Conservation (phyloP, 805 yeast species). For the Citeromyces nyonsensis region DNA sequence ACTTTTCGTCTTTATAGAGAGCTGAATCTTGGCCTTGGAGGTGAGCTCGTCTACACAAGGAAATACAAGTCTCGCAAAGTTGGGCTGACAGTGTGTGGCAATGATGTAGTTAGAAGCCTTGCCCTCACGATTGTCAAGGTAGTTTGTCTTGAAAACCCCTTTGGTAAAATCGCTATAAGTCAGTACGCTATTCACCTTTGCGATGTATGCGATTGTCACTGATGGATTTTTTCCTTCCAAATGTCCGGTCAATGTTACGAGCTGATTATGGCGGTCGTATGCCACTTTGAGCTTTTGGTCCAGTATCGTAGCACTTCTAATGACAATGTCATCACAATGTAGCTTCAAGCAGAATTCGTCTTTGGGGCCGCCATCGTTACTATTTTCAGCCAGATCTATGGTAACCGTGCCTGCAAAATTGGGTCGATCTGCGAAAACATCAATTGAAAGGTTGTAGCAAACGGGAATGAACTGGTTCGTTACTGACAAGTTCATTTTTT, state of each 20-base stretch:
- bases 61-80: constrained; percentile 42
- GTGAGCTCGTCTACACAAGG: constrained; percentile 59
- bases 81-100: constrained; percentile 65
- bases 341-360: too few relatives aligned
- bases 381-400: constrained; percentile 17
- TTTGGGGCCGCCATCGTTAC: too few relatives aligned
- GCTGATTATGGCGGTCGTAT: not conserved
- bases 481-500: too few relatives aligned
- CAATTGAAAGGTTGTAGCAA: constrained; percentile 18
- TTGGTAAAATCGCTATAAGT: too few relatives aligned
- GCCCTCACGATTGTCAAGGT: constrained; percentile 26
- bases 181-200: not conserved
- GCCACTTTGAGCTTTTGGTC: too few relatives aligned
- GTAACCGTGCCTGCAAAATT: constrained; percentile 23
- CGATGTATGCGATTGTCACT: not conserved
- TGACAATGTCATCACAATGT: too few relatives aligned
- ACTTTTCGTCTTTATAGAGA: constrained; percentile 28
- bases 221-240: not conserved
- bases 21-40: constrained; percentile 32
- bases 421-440: constrained; percentile 22
- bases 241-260: not conserved
- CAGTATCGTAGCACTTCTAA: too few relatives aligned
- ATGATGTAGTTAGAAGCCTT: constrained; percentile 35
- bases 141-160: constrained; percentile 59
- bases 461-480: constrained; percentile 20